Evolutionary conservation across 257 asterid genomes (phyloP), one percentile per base, ranked within the genome.

Genomic region (Salvia hispanica): DNA sequence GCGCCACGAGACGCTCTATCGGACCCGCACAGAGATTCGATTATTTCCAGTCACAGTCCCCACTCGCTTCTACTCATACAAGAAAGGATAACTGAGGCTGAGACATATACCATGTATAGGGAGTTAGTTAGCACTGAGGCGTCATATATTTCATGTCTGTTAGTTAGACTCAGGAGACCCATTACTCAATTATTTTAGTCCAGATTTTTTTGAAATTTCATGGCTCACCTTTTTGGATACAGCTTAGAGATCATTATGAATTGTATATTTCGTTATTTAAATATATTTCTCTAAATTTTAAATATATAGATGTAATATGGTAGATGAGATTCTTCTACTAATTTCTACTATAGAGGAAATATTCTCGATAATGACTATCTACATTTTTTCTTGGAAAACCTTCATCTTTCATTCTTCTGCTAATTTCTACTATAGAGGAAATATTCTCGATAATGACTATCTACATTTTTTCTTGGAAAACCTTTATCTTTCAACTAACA

Each of bases 21-120:
- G 97, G 97, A 73, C 78, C 90, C 16, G 91, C 91, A 4, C 71
- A 90, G 0, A 79, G 91, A 1, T 86, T 88, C 45, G 97, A 90
- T 66, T 86, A 85, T 75, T 91, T 86, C 70, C 99, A 82, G 80
- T 75, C 99, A 36, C 95, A 85, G 65, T 77, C 95, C 48, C 75
- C 94, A 60, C 70, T 80, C 67, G 86, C 97, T 58, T 82, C 96
- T 16, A 77, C 70, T 76, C 86, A 93, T 76, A 16, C 92, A 48
- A 85, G 97, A 77, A 89, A 93, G 82, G 97, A 93, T 73, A 93
- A 85, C 79, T 89, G 76, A 89, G 47, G 4, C 2, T 62, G 60
- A 72, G 67, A 52, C 54, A 15, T 44, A 56, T 58, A 55, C 48
- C 31, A 10, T 58, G 46, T 48, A 40, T 54, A 63, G 73, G 47